Conservation (phyloP, 192 early-diverging fungal genomes). For the Anaeromyces robustus region DNA sequence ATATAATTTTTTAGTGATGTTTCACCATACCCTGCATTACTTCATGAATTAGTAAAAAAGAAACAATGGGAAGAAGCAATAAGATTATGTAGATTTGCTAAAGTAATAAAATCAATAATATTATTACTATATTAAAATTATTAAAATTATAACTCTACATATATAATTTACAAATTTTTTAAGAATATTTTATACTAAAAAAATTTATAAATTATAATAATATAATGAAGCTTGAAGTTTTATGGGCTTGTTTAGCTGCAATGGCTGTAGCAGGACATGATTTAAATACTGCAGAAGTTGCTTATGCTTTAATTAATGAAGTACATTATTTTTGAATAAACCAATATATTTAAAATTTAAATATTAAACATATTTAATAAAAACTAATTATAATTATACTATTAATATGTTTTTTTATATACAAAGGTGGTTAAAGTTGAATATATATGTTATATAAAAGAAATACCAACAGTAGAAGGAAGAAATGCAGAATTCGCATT, state of each 20-base stretch:
- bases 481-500: conserved; percentile 34
- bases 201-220: too few relatives aligned
- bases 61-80: conserved; percentile 51
- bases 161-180: too few relatives aligned
- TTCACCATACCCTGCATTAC: conserved; percentile 26
- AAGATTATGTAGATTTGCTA: conserved; percentile 29
- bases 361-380: too few relatives aligned
- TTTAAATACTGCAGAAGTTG: conserved; percentile 42
- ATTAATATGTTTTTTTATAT: too few relatives aligned
- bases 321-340: background rate
- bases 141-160: too few relatives aligned
- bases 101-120: conserved; percentile 10
- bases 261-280: conserved; percentile 37
- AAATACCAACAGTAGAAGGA: conserved; percentile 26
- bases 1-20: too few relatives aligned
- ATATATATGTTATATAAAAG: conserved; percentile 35
- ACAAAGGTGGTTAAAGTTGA: conserved; percentile 29
- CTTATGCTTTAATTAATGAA: conserved; percentile 41
- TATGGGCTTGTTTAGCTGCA: conserved; percentile 41
- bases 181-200: too few relatives aligned
- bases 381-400: too few relatives aligned
- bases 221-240: conserved; percentile 19
- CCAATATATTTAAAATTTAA: background rate
- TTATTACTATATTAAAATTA: too few relatives aligned
- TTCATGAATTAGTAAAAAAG: conserved; percentile 31